Conservation (phyloP, 495 filamentous ascomycete species). For the Talaromyces proteolyticus region DNA sequence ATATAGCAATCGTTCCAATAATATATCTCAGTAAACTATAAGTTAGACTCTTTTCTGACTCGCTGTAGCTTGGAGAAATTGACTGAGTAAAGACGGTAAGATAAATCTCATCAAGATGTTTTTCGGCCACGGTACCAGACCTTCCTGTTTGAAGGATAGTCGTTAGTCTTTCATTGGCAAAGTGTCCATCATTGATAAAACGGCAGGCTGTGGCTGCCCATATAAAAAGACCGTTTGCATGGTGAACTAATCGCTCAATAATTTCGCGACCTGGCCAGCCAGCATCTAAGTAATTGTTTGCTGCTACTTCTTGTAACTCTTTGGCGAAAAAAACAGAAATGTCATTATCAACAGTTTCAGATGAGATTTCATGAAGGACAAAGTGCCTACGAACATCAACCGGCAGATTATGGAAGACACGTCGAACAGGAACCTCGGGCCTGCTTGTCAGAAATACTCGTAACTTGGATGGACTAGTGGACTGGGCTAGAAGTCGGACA, state of each 20-base stretch:
- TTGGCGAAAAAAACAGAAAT: constrained; percentile 6
- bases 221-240: constrained; percentile 38
- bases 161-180: constrained; percentile 15
- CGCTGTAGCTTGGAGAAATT: constrained; percentile 2
- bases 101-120: constrained; percentile 15
- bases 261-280: constrained; percentile 27
- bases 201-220: constrained; percentile 36
- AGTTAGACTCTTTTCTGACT: constrained; percentile 1
- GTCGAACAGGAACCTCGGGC: constrained; percentile 18
- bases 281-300: not conserved
- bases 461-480: constrained; percentile 9
- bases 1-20: constrained; percentile 21
- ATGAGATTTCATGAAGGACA: constrained; percentile 17
- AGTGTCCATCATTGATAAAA: constrained; percentile 20
- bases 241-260: constrained; percentile 23
- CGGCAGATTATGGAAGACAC: constrained; percentile 13
- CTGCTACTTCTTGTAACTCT: constrained; percentile 2
- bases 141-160: constrained; percentile 19
- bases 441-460: constrained; percentile 21
- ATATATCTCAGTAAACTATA: constrained; percentile 8
- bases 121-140: not conserved
- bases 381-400: constrained; percentile 9
- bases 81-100: constrained; percentile 14
- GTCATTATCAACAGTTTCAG: constrained; percentile 11
- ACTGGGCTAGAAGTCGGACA: constrained; percentile 12